These are phyloP conservation scores for Pelagophyceae sp. DNA, from an alignment of 352 stramenopile genomes.

Conservation along the genomic window DNA sequence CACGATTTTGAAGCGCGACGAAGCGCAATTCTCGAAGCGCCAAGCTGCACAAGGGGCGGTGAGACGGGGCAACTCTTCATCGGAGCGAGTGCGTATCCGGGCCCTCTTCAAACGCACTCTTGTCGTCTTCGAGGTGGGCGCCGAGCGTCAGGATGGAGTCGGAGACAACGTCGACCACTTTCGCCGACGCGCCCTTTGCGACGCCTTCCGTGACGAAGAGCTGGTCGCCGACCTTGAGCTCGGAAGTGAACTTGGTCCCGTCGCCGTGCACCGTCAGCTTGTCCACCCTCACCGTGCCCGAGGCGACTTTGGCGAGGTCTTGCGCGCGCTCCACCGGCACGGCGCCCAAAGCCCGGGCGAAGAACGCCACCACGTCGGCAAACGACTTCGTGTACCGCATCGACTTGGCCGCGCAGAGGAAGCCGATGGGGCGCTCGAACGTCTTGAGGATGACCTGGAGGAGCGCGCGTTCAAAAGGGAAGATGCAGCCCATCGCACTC, in stretches of 20 bases:
- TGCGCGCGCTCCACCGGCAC: slow-evolving; percentile 93
- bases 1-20: slow-evolving; percentile 64
- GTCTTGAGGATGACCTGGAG: slow-evolving; percentile 16
- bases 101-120: too few species aligned
- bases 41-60: neutral
- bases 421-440: slow-evolving; percentile 8
- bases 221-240: slow-evolving; percentile 55
- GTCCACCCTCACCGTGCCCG: slow-evolving; percentile 19
- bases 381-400: neutral
- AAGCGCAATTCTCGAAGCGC: neutral
- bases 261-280: slow-evolving; percentile 40
- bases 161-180: slow-evolving; percentile 12
- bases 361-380: slow-evolving; percentile 25
- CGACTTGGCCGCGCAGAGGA: slow-evolving; percentile 17
- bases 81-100: too few species aligned
- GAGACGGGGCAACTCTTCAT: too few species aligned
- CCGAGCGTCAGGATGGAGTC: slow-evolving; percentile 13
- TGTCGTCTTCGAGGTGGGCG: slow-evolving; percentile 8
- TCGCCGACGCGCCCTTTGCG: slow-evolving; percentile 49
- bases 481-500: too few species aligned
- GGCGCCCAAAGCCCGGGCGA: slow-evolving; percentile 83
- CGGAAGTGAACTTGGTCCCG: slow-evolving; percentile 48
- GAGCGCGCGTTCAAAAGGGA: too few species aligned
- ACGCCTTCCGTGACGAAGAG: slow-evolving; percentile 57
- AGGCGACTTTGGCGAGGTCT: slow-evolving; percentile 64